These are phyloP conservation scores for Eutrema japonicum DNA, from an alignment of 345 rosid species.

Conservation along the genomic window DNA sequence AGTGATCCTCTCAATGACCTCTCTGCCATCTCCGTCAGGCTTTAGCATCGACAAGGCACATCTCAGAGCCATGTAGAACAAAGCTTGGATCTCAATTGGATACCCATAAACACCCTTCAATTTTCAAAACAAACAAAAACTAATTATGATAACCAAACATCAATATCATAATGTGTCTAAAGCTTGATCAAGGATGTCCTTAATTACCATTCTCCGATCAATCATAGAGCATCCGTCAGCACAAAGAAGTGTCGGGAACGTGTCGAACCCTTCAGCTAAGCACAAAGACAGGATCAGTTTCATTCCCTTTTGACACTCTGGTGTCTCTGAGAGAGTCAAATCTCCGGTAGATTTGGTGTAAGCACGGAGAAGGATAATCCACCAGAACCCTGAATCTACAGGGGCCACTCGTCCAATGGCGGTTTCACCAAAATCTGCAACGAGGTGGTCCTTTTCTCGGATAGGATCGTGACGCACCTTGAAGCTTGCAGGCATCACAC, in stretches of 20 bases:
- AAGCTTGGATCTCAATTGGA: slow-evolving; percentile 91
- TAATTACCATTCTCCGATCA: slow-evolving; percentile 83
- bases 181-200: slow-evolving; percentile 19
- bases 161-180: background rate
- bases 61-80: slow-evolving; percentile 83
- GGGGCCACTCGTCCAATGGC: slow-evolving; percentile 95
- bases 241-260: slow-evolving; percentile 86
- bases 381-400: slow-evolving; percentile 94
- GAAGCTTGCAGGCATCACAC: slow-evolving; percentile 93
- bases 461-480: slow-evolving; percentile 83
- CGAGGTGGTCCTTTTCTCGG: slow-evolving; percentile 61
- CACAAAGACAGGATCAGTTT: slow-evolving; percentile 72
- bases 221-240: slow-evolving; percentile 93
- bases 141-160: background rate
- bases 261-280: slow-evolving; percentile 84
- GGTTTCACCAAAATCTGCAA: slow-evolving; percentile 92
- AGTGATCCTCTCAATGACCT: slow-evolving; percentile 62
- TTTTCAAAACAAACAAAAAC: slow-evolving; percentile 2
- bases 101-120: slow-evolving; percentile 86
- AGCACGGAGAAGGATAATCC: slow-evolving; percentile 91
- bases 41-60: slow-evolving; percentile 70
- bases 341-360: slow-evolving; percentile 90
- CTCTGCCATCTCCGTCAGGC: slow-evolving; percentile 73
- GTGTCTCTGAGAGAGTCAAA: slow-evolving; percentile 66
- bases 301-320: slow-evolving; percentile 88